A percentile compares a stretch with the other conserved stretches of the same genome.
Evolutionary conservation across 257 asterid species (phyloP).

Genomic region (Solanum medicagineum): DNA sequence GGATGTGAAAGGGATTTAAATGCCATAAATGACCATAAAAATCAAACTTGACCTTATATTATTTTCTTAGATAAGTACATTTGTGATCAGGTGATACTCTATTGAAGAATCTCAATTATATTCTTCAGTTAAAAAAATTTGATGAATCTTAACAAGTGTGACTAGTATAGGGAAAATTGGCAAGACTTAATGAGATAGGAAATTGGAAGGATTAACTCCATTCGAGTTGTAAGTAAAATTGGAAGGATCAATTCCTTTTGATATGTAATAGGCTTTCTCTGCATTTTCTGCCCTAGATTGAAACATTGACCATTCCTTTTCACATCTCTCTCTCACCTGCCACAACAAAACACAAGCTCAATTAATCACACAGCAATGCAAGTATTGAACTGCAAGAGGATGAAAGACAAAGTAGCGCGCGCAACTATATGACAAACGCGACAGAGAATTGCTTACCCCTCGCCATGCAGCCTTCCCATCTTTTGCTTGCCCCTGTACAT

Average conservation of each 20-base stretch:
- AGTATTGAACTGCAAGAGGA: background rate
- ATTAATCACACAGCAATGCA: background rate
- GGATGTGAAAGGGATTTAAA: background rate
- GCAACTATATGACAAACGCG: background rate
- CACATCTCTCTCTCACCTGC: constrained; percentile 66
- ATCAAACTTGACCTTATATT: background rate
- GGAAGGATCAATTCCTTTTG: constrained; percentile 36
- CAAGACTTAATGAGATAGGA: constrained; percentile 1
- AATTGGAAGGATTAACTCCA: constrained; percentile 17
- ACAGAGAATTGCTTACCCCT: constrained; percentile 41
- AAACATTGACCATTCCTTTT: constrained; percentile 64
- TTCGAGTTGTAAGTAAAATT: constrained; percentile 25
- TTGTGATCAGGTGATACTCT: background rate
- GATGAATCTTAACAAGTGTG: background rate
- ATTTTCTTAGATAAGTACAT: background rate
- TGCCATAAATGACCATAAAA: background rate
- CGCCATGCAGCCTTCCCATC: constrained; percentile 61
- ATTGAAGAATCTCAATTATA: background rate
- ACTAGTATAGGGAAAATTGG: background rate
- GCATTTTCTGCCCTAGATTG: constrained; percentile 37
- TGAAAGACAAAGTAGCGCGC: background rate
- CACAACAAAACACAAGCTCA: background rate
- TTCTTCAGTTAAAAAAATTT: background rate
- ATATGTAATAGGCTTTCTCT: constrained; percentile 39
- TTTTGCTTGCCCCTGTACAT: constrained; percentile 42